A percentile compares a stretch with the other conserved stretches of the same genome.
phyloP scores from a whole-genome alignment of 192 early-diverging fungal species.

The Coemansia sp. region DNA sequence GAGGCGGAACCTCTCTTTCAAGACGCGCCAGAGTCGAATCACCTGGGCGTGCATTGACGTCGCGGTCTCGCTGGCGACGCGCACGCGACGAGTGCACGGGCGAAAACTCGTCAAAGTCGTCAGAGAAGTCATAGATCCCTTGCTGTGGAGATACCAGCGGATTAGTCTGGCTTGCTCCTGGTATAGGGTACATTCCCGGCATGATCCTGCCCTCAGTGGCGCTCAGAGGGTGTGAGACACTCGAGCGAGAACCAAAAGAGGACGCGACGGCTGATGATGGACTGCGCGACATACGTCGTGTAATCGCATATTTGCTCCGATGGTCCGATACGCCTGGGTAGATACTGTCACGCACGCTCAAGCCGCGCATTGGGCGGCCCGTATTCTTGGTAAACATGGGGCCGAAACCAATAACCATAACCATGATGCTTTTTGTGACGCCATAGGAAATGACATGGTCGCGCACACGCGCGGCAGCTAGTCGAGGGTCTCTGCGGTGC shows the following conservation, averaged over 20 bases:
- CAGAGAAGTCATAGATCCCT: constrained; percentile 32
- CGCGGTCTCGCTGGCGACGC: constrained; percentile 43
- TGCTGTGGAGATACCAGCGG: constrained; percentile 8
- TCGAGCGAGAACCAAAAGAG: constrained; percentile 25
- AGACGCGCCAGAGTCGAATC: constrained; percentile 60
- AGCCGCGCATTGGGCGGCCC: constrained; percentile 46
- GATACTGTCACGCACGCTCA: constrained; percentile 52
- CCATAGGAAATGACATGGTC: constrained; percentile 84
- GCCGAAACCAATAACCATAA: constrained; percentile 84
- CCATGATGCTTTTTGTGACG: constrained; percentile 72
- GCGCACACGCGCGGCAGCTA: constrained; percentile 74
- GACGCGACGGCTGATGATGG: constrained; percentile 36
- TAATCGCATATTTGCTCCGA: constrained; percentile 43
- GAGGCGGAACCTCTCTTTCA: constrained; percentile 77
- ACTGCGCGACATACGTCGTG: constrained; percentile 43
- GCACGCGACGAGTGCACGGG: constrained; percentile 28
- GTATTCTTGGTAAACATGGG: constrained; percentile 67
- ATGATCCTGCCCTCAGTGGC: constrained; percentile 13
- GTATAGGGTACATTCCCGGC: constrained; percentile 15
- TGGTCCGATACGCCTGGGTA: constrained; percentile 44
- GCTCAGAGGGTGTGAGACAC: constrained; percentile 16
- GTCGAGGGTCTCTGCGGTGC: constrained; percentile 68
- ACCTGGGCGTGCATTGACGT: constrained; percentile 39
- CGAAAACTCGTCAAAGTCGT: constrained; percentile 44
- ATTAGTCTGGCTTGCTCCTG: constrained; percentile 12